Base-by-base conservation (phyloP, 495 filamentous ascomycete species). In the Achaetomiella virescens region DNA sequence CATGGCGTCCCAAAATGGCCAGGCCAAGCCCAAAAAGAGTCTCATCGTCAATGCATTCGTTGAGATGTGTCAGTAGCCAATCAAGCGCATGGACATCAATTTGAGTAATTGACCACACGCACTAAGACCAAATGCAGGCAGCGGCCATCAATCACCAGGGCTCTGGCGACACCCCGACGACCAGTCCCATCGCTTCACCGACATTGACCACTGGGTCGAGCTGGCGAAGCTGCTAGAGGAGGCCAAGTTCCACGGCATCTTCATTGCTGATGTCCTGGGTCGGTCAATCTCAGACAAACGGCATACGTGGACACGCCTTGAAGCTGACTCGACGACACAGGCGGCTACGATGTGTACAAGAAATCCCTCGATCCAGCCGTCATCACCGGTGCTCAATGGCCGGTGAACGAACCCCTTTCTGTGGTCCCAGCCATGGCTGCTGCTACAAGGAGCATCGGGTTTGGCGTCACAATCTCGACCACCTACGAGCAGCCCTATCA, bases 401-500 rank as follows among this genome's bases (percentile, higher is more conserved):
- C 84, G 0, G 82, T 86, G 3, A 84, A 83, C 42, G 73, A 78
- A 45, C 75, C 69, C 21, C 63, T 71, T 15, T 68, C 65, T 6
- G 70, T 78, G 15, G 72, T 78, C 37, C 66, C 77, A 0, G 75
- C 75, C 21, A 77, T 77, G 73, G 74, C 74, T 0, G 72, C 73
- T 14, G 72, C 64, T 4, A 89, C 84, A 15, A 67, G 85, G 61
- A 81, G 73, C 36, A 70, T 88, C 4, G 85, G 84, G 9, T 74
- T 88, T 53, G 81, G 84, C 51, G 76, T 89, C 41, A 89, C 86
- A 17, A 75, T 79, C 18, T 75, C 77, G 36, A 86, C 78, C 6
- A 87, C 83, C 17, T 88, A 86, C 57, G 85, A 87, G 63, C 80
- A 82, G 58, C 84, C 85, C 0, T 89, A 84, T 65, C 83, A 85